Base-by-base conservation (phyloP, 257 asterid genomes). In the Craterostigma plantagineum region DNA sequence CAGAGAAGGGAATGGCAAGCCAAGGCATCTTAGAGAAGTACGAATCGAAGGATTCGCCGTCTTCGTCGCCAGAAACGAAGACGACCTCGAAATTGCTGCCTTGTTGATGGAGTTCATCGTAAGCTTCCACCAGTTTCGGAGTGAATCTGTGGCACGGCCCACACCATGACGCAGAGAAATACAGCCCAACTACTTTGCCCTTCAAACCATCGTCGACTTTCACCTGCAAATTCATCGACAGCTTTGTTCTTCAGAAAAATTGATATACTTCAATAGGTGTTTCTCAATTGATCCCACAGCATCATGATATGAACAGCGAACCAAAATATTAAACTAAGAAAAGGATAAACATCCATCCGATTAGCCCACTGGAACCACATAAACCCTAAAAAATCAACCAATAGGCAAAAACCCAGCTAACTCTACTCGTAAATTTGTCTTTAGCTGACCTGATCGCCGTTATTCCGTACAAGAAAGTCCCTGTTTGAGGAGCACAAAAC, bases 141-240 rank as follows among this genome's bases (percentile, higher is more conserved):
- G 98, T 82, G 56, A 82, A 82, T 0, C 57, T 62, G 12, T 43
- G 86, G 64, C 98, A 87, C 0, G 95, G 93, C 14, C 93, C 93
- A 34, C 98, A 87, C 95, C 93, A 87, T 27, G 98, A 76, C 35
- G 93, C 95, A 2, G 98, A 82, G 73, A 87, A 87, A 55, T 87
- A 87, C 16, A 87, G 34, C 7, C 93, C 92, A 1, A 82, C 60
- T 14, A 16, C 62, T 62, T 76, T 87, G 49, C 80, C 91, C 41
- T 56, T 68, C 18, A 87, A 34, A 36, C 48, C 43, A 38, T 60
- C n/a, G n/a, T n/a, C 87, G 35, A 54, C 46, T 45, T 75, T 70
- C 43, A 76, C 86, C 95, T 82, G 61, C 14, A 10, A 58, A 43
- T n/a, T 49, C 30, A 6, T 23, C 30, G 30, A 23, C 30, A 6